Percentiles rank a stretch among this genome's conserved stretches.
Evolutionary conservation across 352 stramenopile genomes (phyloP).

Genomic region (Phytophthora foliorum): DNA sequence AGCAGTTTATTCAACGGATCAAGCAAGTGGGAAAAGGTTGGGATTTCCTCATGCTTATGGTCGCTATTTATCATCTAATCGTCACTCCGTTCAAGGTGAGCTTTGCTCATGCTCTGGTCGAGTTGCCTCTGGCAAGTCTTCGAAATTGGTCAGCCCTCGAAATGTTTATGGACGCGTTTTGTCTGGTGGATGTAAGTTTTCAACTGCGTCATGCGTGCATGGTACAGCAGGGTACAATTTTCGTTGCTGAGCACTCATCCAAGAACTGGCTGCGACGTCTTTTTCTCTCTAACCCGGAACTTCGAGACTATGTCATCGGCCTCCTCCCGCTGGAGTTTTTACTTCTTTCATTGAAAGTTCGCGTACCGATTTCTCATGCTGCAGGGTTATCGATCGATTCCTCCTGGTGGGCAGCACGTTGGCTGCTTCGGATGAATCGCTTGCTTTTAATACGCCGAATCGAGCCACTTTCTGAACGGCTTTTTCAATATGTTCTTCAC

Average conservation of each 20-base stretch:
- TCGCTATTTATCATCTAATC: conserved; percentile 54
- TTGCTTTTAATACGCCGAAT: conserved; percentile 54
- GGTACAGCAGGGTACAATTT: conserved; percentile 17
- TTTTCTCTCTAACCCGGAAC: conserved; percentile 28
- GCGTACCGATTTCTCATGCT: conserved; percentile 14
- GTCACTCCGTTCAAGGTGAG: conserved; percentile 63
- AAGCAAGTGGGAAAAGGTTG: conserved; percentile 51
- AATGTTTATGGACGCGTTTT: conserved; percentile 60
- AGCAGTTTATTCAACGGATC: conserved; percentile 50
- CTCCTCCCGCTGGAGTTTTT: conserved; percentile 62
- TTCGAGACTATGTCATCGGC: conserved; percentile 47
- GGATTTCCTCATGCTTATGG: conserved; percentile 58
- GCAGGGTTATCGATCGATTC: conserved; percentile 2
- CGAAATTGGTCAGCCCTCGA: conserved; percentile 52
- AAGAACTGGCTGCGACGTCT: background rate
- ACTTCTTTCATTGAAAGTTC: conserved; percentile 24
- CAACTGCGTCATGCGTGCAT: conserved; percentile 40
- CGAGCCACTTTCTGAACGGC: conserved; percentile 48
- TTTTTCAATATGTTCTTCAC: conserved; percentile 73
- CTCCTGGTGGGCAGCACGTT: conserved; percentile 49
- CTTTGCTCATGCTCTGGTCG: conserved; percentile 55
- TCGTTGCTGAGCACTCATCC: background rate
- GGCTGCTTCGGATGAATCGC: conserved; percentile 71
- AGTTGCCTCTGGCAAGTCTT: conserved; percentile 25
- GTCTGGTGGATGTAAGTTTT: conserved; percentile 46